phyloP scores from a whole-genome alignment of 305 asterid species.

The Galium porrigens region DNA sequence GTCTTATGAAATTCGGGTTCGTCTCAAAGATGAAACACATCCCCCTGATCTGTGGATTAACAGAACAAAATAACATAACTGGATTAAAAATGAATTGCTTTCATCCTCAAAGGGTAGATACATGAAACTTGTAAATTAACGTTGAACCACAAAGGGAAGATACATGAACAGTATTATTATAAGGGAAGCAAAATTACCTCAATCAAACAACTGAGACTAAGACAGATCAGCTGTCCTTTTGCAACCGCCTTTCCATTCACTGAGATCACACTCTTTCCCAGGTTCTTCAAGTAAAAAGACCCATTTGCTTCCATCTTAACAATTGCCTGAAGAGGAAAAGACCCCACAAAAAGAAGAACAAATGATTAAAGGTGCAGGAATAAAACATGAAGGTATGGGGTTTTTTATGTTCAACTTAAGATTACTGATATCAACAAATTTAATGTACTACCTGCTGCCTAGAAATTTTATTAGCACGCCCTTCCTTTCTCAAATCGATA shows the following conservation, averaged over 20 bases:
- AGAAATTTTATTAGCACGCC: constrained; percentile 84
- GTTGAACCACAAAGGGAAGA: neutral
- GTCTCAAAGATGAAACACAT: constrained; percentile 69
- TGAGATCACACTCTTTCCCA: constrained; percentile 63
- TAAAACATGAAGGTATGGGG: constrained; percentile 2
- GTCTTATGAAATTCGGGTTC: constrained; percentile 42
- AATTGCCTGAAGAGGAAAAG: constrained; percentile 37
- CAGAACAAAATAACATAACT: no score
- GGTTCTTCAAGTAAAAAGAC: constrained; percentile 62
- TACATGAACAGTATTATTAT: neutral
- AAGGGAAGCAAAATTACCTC: constrained; percentile 44
- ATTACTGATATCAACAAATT: constrained; percentile 5
- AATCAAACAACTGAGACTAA: constrained; percentile 57
- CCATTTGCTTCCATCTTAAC: constrained; percentile 82
- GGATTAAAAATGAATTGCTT: no score
- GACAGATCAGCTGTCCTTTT: constrained; percentile 54
- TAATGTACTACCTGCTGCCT: constrained; percentile 64
- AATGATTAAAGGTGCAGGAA: constrained; percentile 5
- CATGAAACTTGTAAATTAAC: neutral
- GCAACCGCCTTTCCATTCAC: constrained; percentile 61
- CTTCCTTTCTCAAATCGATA: constrained; percentile 84
- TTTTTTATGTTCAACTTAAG: neutral
- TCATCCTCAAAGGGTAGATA: no score
- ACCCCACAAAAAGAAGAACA: constrained; percentile 7
- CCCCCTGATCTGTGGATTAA: constrained; percentile 43